Evolutionary conservation across 192 early-diverging fungal species (phyloP).

Genomic region (Rhizophagus sp.): DNA sequence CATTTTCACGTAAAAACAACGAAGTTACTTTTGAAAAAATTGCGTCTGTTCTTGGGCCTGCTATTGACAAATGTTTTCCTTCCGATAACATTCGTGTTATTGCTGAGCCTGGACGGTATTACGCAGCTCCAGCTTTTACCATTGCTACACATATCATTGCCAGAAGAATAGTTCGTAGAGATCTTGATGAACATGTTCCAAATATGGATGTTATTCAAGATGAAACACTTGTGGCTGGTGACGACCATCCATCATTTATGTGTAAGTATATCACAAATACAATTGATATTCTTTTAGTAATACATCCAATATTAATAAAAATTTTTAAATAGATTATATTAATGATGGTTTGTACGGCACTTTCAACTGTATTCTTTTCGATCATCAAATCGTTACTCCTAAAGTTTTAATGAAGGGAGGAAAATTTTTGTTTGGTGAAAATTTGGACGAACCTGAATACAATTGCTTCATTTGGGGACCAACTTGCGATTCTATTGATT

Average conservation of each 20-base stretch:
- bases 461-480: slow-evolving; percentile 91
- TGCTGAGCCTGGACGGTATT: slow-evolving; percentile 98
- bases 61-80: slow-evolving; percentile 81
- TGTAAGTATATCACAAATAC: background rate
- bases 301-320: slow-evolving; percentile 14
- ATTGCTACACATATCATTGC: slow-evolving; percentile 93
- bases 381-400: slow-evolving; percentile 81
- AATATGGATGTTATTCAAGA: background rate
- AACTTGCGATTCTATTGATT: slow-evolving; percentile 99
- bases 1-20: slow-evolving; percentile 69
- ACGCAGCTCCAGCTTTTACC: slow-evolving; percentile 90
- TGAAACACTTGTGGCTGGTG: background rate
- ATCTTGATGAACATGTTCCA: slow-evolving; percentile 18
- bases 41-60: slow-evolving; percentile 72
- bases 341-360: slow-evolving; percentile 98
- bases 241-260: background rate
- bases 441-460: slow-evolving; percentile 43
- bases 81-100: slow-evolving; percentile 81
- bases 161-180: slow-evolving; percentile 72
- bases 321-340: slow-evolving; percentile 73
- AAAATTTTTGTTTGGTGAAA: slow-evolving; percentile 34
- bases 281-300: background rate
- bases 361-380: slow-evolving; percentile 99
- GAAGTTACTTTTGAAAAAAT: slow-evolving; percentile 87
- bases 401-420: slow-evolving; percentile 60